Evolutionary conservation across 2,329 filamentous ascomycete species (phyloP), one percentile per base, ranked within the genome.

Genomic region (Cladophialophora carrionii): DNA sequence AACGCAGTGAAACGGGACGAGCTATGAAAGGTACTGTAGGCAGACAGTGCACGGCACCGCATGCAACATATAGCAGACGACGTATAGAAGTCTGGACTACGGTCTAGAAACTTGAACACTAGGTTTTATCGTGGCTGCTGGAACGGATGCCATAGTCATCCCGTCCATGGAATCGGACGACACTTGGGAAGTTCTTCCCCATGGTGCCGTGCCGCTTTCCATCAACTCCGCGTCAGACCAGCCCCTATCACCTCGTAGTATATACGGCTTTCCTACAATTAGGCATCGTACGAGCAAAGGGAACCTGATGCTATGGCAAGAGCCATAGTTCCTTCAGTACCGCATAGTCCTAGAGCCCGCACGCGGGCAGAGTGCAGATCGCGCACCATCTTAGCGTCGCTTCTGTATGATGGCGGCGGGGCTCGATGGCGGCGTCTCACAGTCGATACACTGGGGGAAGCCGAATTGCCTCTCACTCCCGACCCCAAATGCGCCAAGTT

Each of bases 1-100:
- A 62, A 34, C 31, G 31, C 34, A 4, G 53, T 17, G 46, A 65
- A 65, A 57, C 63, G 63, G 60, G 66, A 68, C 56, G 66, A 65
- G 57, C 53, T 68, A 34, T 68, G 37, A 53, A 14, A 7, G n/a
- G n/a, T n/a, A n/a, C n/a, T 41, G 17, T 5, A n/a, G 6, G 6
- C 17, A n/a, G 37, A 43, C 14, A 14, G 2, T 6, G n/a, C 37
- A n/a, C 14, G 1, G 14, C 17, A 8, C 34, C 34, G 34, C 34
- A 37, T 12, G 34, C 34, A 37, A 17, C 10, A 12, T 37, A 14
- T 14, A 17, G 34, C 34, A 37, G 10, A 3, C 9, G 10, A 43
- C 17, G 17, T 8, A 34, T 9, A 43, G 37, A 17, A n/a, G 37
- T n/a, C 14, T 20, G 6, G 4, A 43, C 1, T 43, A 29, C 26